Evolutionary conservation across 805 yeast genomes (phyloP), one percentile per base, ranked within the genome.

Genomic region (Ascoidea rubescens): DNA sequence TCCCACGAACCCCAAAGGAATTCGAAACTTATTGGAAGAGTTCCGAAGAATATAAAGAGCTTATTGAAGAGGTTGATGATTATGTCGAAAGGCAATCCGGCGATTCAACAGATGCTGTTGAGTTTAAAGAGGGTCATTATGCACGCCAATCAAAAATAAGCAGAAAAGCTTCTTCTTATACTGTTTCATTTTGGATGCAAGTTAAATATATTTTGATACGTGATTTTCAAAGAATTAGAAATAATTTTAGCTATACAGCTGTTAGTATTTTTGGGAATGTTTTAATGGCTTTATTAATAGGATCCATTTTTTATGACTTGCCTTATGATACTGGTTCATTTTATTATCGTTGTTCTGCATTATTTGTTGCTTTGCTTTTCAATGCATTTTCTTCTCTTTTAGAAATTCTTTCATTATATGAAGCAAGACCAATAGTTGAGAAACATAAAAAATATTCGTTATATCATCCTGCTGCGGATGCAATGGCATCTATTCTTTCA

Each of bases 361-460:
- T 84, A 72, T 85, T 84, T 67, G 82, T 82, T 63, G 81, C 84
- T 28, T 71, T 78, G 48, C 68, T 80, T 60, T 80, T 79, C 64
- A 80, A 80, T 61, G 80, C 84, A 10, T 77, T 80, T 59, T 69
- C 81, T n/a, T 79, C 82, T 16, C 62, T 80, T 54, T 67, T 79
- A 59, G 87, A 81, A 64, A 72, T 81, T 54, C 68, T 77, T 64
- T 59, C 78, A 1, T 60, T 78, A 32, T 80, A 69, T 60, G 81
- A 78, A 58, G 72, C 79, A 42, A 71, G 82, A 63, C 72, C 76
- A 5, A 73, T 79, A 55, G 78, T 78, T 43, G 82, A 78, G 60
- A 79, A 79, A 59, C 84, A 79, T 58, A 74, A 75, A 57, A 68
- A 71, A 12, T 77, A 73, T 60, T 80, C 80, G 4, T 61, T 79